A percentile compares a stretch with the other conserved stretches of the same genome.
These are phyloP conservation scores for Populus tremula DNA, from an alignment of 345 rosid species.

Conservation along the genomic window DNA sequence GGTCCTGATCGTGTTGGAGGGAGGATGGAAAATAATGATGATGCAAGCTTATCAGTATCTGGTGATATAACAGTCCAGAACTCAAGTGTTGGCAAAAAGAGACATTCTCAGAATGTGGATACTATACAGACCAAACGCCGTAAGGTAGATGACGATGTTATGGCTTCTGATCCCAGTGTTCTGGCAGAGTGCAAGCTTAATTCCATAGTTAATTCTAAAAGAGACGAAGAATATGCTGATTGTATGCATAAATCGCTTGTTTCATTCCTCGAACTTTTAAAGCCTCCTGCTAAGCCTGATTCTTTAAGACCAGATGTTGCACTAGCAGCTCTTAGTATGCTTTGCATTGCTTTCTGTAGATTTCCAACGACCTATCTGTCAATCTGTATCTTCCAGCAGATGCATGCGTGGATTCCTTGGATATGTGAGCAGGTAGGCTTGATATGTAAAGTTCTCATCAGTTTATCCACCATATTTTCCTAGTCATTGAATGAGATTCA, in stretches of 20 bases:
- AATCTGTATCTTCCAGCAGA: constrained; percentile 49
- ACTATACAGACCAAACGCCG: constrained; percentile 51
- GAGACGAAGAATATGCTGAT: constrained; percentile 54
- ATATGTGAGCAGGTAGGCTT: constrained; percentile 61
- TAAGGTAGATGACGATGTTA: constrained; percentile 49
- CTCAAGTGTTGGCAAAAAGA: constrained; percentile 56
- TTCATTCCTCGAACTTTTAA: constrained; percentile 56
- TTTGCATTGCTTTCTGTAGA: constrained; percentile 65
- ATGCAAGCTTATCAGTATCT: constrained; percentile 24
- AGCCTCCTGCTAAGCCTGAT: constrained; percentile 41
- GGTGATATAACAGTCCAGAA: constrained; percentile 36
- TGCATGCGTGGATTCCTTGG: constrained; percentile 80
- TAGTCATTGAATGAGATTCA: constrained; percentile 9
- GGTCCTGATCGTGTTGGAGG: constrained; percentile 51
- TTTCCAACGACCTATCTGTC: constrained; percentile 53
- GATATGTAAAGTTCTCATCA: constrained; percentile 8
- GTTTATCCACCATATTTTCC: background rate
- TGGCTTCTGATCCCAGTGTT: constrained; percentile 32
- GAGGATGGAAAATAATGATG: constrained; percentile 26
- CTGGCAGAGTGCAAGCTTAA: constrained; percentile 31
- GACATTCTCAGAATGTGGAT: constrained; percentile 45
- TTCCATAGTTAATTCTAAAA: constrained; percentile 35
- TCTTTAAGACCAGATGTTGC: constrained; percentile 51
- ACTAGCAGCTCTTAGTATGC: constrained; percentile 75
- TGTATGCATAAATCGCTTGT: constrained; percentile 47